Percentiles rank a stretch among this genome's conserved stretches.
Conservation (phyloP, 2,329 filamentous ascomycete genomes). For the Botrytis tulipae region DNA sequence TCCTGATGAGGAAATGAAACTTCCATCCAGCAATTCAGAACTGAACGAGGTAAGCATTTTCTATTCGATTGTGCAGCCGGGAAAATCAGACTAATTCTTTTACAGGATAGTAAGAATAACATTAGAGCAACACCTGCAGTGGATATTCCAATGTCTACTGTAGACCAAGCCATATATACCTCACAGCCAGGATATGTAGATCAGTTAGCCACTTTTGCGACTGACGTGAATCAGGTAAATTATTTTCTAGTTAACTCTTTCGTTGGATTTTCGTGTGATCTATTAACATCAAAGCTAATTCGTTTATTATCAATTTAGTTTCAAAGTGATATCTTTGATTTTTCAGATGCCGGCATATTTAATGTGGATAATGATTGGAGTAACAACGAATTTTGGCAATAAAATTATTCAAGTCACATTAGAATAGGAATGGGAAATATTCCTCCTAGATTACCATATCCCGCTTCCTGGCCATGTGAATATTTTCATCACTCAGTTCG, state of each 20-base stretch:
- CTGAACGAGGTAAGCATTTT: neutral
- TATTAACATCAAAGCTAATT: neutral
- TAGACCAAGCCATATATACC: constrained; percentile 9
- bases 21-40: neutral
- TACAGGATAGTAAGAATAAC: neutral
- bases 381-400: constrained; percentile 9
- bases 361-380: constrained; percentile 16
- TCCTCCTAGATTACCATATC: neutral
- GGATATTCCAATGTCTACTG: neutral
- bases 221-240: constrained; percentile 7
- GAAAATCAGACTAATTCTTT: neutral
- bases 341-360: constrained; percentile 1
- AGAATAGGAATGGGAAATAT: neutral
- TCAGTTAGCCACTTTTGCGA: neutral
- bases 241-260: neutral
- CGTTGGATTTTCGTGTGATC: neutral
- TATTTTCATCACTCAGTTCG: neutral
- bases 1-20: neutral
- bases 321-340: constrained; percentile 7
- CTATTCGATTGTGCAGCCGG: neutral
- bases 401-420: neutral
- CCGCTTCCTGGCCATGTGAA: neutral
- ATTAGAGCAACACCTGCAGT: neutral
- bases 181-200: neutral
- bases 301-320: neutral